These are phyloP conservation scores for Leishmania braziliensis DNA, from an alignment of 208 protist species.

Conservation along the genomic window DNA sequence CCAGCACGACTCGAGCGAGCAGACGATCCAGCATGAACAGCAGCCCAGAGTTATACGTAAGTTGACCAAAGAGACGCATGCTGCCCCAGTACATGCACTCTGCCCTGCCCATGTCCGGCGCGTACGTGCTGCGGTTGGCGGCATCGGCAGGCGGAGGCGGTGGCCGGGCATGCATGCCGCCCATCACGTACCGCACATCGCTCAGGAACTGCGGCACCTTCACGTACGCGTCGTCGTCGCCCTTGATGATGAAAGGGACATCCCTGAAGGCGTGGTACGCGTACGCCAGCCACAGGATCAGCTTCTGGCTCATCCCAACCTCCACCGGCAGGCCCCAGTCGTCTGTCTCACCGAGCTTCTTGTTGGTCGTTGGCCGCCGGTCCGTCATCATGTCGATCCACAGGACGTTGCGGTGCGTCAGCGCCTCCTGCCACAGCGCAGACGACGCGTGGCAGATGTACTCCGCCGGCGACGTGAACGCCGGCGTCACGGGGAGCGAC, in stretches of 20 bases:
- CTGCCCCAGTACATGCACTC: conserved; percentile 36
- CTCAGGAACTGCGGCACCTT: conserved; percentile 54
- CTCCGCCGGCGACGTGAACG: too few species aligned
- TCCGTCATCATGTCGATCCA: conserved; percentile 37
- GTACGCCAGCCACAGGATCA: conserved; percentile 41
- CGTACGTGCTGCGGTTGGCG: neutral
- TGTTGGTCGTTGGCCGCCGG: conserved; percentile 21
- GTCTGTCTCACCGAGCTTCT: conserved; percentile 15
- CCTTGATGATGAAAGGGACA: conserved; percentile 43
- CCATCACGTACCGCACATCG: conserved; percentile 29
- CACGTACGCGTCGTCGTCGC: conserved; percentile 56
- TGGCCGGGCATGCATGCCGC: neutral
- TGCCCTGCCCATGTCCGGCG: neutral
- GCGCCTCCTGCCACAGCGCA: conserved; percentile 35
- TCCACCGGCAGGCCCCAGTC: conserved; percentile 37
- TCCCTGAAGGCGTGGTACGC: conserved; percentile 38
- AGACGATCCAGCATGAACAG: conserved; percentile 19
- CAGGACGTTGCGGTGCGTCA: conserved; percentile 33
- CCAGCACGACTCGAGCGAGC: conserved; percentile 1
- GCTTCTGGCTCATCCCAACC: conserved; percentile 45
- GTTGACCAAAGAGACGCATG: too few species aligned
- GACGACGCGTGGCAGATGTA: too few species aligned
- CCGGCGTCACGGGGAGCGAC: too few species aligned
- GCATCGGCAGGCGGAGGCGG: too few species aligned
- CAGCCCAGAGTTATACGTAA: too few species aligned